phyloP scores from a whole-genome alignment of 257 asterid species.

The Misopates orontium region DNA sequence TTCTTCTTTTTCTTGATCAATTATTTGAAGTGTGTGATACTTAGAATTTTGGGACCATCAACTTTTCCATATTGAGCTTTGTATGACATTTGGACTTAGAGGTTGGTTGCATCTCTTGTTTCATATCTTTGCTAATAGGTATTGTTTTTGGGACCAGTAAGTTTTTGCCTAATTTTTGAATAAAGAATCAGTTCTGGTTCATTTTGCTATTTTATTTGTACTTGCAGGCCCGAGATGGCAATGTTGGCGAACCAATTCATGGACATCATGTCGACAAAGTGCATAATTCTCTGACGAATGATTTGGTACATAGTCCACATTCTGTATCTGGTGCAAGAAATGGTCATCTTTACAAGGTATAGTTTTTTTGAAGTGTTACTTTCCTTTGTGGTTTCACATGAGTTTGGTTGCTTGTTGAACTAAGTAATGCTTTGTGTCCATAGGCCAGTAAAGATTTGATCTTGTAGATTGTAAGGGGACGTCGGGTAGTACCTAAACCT shows the following conservation, averaged over 20 bases:
- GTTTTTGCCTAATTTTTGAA: not conserved
- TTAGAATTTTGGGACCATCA: slow-evolving; percentile 7
- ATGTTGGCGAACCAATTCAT: slow-evolving; percentile 38
- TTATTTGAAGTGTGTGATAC: not conserved
- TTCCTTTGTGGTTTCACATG: not conserved
- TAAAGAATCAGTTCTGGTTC: not conserved
- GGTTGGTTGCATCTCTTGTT: not conserved
- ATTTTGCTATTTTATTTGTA: slow-evolving; percentile 1
- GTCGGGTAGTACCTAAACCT: too few relatives aligned
- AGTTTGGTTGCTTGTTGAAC: not conserved
- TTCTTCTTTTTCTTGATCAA: not conserved
- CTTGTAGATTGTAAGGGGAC: too few relatives aligned
- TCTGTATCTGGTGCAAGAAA: slow-evolving; percentile 46
- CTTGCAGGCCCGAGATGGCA: slow-evolving; percentile 40
- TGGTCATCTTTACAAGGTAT: slow-evolving; percentile 44
- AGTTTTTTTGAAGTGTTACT: slow-evolving; percentile 5
- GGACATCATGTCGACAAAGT: slow-evolving; percentile 35
- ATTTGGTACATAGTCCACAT: slow-evolving; percentile 42
- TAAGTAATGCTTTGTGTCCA: not conserved
- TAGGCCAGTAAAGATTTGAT: not conserved
- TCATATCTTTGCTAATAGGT: not conserved
- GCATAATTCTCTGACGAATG: slow-evolving; percentile 32
- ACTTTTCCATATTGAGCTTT: not conserved
- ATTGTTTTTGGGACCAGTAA: slow-evolving; percentile 2
- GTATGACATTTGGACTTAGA: not conserved